Conservation (phyloP, 1,284 basidiomycete species). For the Microstroma glucosiphilum region DNA sequence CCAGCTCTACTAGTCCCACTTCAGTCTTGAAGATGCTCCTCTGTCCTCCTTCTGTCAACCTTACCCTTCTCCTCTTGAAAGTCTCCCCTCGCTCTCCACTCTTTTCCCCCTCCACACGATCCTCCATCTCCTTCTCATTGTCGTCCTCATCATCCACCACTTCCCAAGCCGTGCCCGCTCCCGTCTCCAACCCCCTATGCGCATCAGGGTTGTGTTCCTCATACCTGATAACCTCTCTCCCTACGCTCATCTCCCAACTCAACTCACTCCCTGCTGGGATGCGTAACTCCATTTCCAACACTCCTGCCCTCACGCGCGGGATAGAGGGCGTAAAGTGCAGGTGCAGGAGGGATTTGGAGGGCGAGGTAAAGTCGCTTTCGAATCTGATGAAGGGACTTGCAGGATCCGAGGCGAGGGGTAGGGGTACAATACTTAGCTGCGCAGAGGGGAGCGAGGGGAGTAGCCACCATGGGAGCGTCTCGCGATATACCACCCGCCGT, state of each 20-base stretch:
- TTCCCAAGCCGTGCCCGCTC: conserved; percentile 55
- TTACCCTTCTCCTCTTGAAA: not conserved
- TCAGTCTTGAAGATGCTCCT: conserved; percentile 54
- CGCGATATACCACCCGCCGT: conserved; percentile 68
- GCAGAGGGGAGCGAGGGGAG: conserved; percentile 76
- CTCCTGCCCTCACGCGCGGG: conserved; percentile 20
- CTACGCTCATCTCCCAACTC: conserved; percentile 66
- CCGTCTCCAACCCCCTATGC: conserved; percentile 85
- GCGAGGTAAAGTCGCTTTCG: conserved; percentile 21
- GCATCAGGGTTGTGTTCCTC: conserved; percentile 94
- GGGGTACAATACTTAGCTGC: conserved; percentile 54
- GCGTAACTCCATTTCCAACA: conserved; percentile 60
- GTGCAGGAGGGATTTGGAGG: conserved; percentile 18
- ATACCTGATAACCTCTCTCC: conserved; percentile 81
- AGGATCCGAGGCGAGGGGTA: conserved; percentile 10
- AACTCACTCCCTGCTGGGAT: conserved; percentile 63
- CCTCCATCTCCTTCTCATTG: not conserved
- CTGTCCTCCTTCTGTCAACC: not conserved
- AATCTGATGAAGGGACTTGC: conserved; percentile 19
- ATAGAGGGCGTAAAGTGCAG: conserved; percentile 24
- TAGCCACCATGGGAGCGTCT: conserved; percentile 88
- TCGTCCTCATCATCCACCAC: conserved; percentile 4
- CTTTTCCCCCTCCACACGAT: not conserved
- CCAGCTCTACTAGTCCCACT: conserved; percentile 75
- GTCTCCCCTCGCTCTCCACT: too few species aligned